Percentiles rank a stretch among this genome's conserved stretches.
phyloP scores from a whole-genome alignment of 2,329 filamentous ascomycete species.

The Berkeleyomyces rouxiae region DNA sequence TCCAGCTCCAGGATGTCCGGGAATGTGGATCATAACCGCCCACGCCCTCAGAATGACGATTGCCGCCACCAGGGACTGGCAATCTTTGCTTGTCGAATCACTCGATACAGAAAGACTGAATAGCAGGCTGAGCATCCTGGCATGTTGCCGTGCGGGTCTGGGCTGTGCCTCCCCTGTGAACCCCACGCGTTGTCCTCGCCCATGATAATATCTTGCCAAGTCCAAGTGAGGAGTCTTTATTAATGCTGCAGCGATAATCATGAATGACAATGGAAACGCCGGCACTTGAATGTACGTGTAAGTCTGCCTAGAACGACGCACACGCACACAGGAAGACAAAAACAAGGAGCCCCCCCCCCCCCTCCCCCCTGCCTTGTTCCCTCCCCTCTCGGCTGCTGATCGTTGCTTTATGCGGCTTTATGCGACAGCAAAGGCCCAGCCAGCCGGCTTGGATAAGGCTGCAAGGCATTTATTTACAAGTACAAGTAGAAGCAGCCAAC shows the following conservation, averaged over 20 bases:
- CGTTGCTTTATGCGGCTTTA: conserved; percentile 1
- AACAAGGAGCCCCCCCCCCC: neutral
- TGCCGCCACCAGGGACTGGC: too few species aligned
- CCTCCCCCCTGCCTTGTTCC: neutral
- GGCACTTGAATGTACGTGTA: neutral
- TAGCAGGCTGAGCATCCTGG: too few species aligned
- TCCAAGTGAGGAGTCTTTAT: neutral
- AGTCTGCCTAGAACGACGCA: neutral
- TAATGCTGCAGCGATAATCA: neutral
- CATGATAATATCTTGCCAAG: neutral
- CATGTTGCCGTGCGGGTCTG: neutral
- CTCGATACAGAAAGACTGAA: too few species aligned
- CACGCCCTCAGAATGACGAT: too few species aligned
- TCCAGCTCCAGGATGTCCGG: too few species aligned
- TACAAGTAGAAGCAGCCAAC: too few species aligned
- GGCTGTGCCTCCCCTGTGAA: neutral
- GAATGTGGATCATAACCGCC: too few species aligned
- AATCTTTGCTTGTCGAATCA: too few species aligned
- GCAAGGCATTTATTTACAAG: neutral
- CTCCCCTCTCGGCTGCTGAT: neutral
- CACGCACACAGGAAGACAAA: neutral
- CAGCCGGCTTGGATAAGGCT: neutral
- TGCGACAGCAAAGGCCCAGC: neutral
- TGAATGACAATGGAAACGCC: neutral
- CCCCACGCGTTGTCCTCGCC: neutral